Evolutionary conservation across 768 basidiomycete species (phyloP).

Genomic region (Russula compacta): DNA sequence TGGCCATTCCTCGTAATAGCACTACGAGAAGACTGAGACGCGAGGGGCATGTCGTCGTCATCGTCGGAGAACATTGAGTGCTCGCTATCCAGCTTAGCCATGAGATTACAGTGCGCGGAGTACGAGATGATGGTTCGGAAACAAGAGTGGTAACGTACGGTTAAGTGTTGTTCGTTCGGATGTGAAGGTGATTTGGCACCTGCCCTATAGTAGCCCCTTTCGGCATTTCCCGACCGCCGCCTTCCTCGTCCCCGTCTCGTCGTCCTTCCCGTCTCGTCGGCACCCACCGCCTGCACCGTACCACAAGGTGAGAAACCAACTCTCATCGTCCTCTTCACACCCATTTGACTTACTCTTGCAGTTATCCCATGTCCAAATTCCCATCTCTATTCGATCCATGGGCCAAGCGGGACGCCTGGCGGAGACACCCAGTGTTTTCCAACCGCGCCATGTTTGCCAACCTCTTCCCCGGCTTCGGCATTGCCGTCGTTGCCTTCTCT

Average conservation of each 20-base stretch:
- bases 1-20: slow-evolving; percentile 31
- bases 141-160: slow-evolving; percentile 18
- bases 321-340: neutral
- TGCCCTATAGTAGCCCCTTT: slow-evolving; percentile 43
- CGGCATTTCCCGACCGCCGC: slow-evolving; percentile 6
- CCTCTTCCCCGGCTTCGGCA: slow-evolving; percentile 92
- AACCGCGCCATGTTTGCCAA: slow-evolving; percentile 81
- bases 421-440: slow-evolving; percentile 82
- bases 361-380: slow-evolving; percentile 24
- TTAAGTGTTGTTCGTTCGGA: slow-evolving; percentile 12
- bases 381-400: slow-evolving; percentile 89
- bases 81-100: slow-evolving; percentile 26
- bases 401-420: slow-evolving; percentile 90
- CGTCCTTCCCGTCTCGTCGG: neutral
- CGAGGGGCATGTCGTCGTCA: slow-evolving; percentile 45
- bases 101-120: neutral
- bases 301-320: neutral
- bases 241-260: neutral
- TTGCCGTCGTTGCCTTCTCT: slow-evolving; percentile 85
- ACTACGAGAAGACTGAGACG: slow-evolving; percentile 28
- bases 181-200: slow-evolving; percentile 32
- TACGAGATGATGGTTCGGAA: slow-evolving; percentile 9
- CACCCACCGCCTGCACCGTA: neutral
- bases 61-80: slow-evolving; percentile 49
- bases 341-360: neutral